Evolutionary conservation across 768 basidiomycete species (phyloP).

Genomic region (Tubosaeta sp.): DNA sequence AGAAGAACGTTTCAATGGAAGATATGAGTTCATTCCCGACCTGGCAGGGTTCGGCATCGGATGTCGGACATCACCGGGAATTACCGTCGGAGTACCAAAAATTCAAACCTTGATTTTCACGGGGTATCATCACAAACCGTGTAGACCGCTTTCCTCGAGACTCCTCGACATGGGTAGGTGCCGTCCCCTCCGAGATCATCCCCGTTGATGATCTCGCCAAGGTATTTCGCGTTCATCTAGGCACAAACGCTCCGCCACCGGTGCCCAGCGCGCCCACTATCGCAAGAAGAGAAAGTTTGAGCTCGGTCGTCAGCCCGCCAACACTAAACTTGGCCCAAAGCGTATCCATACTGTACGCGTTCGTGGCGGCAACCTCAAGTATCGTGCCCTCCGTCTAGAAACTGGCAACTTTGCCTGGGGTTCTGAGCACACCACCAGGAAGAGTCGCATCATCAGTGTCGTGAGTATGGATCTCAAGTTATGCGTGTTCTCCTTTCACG

Average conservation of each 20-base stretch:
- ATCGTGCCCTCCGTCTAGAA: slow-evolving; percentile 94
- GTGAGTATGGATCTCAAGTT: slow-evolving; percentile 48
- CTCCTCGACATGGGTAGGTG: slow-evolving; percentile 72
- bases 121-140: slow-evolving; percentile 51
- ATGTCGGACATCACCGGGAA: slow-evolving; percentile 2
- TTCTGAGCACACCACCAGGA: slow-evolving; percentile 89
- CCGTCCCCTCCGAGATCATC: slow-evolving; percentile 21
- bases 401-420: slow-evolving; percentile 99
- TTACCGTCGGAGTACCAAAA: slow-evolving; percentile 28
- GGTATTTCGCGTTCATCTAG: slow-evolving; percentile 97
- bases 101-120: slow-evolving; percentile 35
- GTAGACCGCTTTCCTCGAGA: slow-evolving; percentile 53
- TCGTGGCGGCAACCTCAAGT: slow-evolving; percentile 94
- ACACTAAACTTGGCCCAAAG: slow-evolving; percentile 94
- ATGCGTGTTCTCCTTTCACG: slow-evolving; percentile 2
- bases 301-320: slow-evolving; percentile 96
- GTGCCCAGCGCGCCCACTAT: slow-evolving; percentile 89
- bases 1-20: slow-evolving; percentile 6
- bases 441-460: slow-evolving; percentile 94
- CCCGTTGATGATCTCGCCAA: slow-evolving; percentile 28
- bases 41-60: not conserved
- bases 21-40: not conserved
- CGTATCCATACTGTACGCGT: slow-evolving; percentile 93
- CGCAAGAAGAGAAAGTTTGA: slow-evolving; percentile 99
- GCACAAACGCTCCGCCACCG: slow-evolving; percentile 94